These are phyloP conservation scores for Colletotrichum acutatum DNA, from an alignment of 2,329 filamentous ascomycete species.

Conservation along the genomic window DNA sequence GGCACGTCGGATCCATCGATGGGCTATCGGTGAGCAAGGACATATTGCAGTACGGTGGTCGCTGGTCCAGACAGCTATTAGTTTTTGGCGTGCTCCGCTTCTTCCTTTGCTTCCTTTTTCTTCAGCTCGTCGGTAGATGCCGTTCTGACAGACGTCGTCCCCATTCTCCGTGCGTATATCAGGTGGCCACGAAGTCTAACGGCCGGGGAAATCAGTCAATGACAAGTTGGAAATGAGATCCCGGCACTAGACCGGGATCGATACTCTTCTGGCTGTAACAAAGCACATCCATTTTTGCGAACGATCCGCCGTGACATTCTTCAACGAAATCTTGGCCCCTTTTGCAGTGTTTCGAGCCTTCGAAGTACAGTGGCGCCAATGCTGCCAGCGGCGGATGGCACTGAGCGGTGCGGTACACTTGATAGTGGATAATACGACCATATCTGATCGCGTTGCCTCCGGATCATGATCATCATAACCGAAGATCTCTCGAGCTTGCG, in stretches of 20 bases:
- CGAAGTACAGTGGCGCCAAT: neutral
- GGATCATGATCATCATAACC: neutral
- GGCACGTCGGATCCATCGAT: neutral
- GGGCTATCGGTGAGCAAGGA: neutral
- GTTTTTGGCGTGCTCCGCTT: neutral
- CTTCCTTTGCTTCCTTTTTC: neutral
- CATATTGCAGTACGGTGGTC: neutral
- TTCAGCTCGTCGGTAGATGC: neutral
- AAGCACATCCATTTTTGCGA: neutral
- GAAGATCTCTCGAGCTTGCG: neutral
- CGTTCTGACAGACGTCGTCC: neutral
- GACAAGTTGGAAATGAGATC: neutral
- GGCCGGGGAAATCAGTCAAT: neutral
- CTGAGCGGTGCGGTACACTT: neutral
- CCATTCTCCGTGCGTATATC: neutral
- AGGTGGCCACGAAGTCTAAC: neutral
- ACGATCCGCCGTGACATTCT: neutral
- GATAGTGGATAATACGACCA: neutral
- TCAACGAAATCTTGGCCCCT: neutral
- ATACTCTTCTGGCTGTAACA: neutral
- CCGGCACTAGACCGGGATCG: neutral
- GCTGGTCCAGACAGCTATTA: neutral
- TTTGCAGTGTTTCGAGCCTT: neutral
- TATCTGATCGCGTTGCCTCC: neutral
- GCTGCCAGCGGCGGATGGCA: neutral